Conservation (phyloP, 495 filamentous ascomycete species). For the Penicillium verhagenii region DNA sequence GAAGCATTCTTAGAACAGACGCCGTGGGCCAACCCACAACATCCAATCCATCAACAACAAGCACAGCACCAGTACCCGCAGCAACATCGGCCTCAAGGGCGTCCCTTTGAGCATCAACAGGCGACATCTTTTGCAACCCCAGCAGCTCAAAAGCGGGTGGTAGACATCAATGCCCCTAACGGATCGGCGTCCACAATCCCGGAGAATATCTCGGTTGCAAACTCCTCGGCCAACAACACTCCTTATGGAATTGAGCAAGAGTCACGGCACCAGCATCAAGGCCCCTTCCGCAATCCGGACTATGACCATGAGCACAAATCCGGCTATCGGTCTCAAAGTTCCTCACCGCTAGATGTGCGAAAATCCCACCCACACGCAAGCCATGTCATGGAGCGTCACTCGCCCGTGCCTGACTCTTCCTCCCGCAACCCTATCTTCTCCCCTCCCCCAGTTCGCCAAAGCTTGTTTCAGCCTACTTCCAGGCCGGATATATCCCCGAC, state of each 20-base stretch:
- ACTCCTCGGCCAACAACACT: slow-evolving; percentile 47
- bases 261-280: slow-evolving; percentile 22
- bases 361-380: slow-evolving; percentile 38
- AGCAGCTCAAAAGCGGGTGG: slow-evolving; percentile 50
- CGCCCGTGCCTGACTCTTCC: slow-evolving; percentile 17
- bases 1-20: slow-evolving; percentile 81
- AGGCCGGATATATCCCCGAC: slow-evolving; percentile 37
- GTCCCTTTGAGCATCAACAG: slow-evolving; percentile 30
- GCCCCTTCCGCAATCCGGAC: slow-evolving; percentile 33
- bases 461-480: slow-evolving; percentile 33
- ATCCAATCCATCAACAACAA: slow-evolving; percentile 65
- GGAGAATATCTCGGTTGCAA: slow-evolving; percentile 47
- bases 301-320: slow-evolving; percentile 40
- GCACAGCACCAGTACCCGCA: slow-evolving; percentile 39
- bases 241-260: slow-evolving; percentile 47
- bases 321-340: slow-evolving; percentile 43
- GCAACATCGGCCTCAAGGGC: slow-evolving; percentile 35
- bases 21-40: slow-evolving; percentile 85
- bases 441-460: slow-evolving; percentile 36
- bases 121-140: slow-evolving; percentile 49
- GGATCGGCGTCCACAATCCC: slow-evolving; percentile 58
- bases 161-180: slow-evolving; percentile 53
- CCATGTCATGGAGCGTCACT: slow-evolving; percentile 28
- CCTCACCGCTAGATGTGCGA: slow-evolving; percentile 46
- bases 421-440: slow-evolving; percentile 38